Conservation (phyloP, 805 yeast genomes). For the Yarrowia divulgata region DNA sequence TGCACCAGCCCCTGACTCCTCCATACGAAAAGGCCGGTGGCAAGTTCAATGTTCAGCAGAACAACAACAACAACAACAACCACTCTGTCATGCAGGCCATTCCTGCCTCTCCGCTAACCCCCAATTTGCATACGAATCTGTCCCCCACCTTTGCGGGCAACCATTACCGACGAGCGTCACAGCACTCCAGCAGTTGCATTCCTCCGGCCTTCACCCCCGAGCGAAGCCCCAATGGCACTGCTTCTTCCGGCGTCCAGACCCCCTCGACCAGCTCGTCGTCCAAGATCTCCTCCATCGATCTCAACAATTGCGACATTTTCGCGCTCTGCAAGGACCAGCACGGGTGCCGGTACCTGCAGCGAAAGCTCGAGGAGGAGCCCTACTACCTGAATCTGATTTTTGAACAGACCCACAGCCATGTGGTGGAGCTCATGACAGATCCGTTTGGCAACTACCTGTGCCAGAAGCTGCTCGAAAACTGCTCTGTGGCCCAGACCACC, state of each 20-base stretch:
- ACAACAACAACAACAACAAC: not conserved
- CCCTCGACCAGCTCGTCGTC: constrained; percentile 46
- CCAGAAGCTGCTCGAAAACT: constrained; percentile 86
- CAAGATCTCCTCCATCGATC: constrained; percentile 56
- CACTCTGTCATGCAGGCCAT: constrained; percentile 39
- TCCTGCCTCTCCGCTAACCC: constrained; percentile 40
- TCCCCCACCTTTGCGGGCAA: constrained; percentile 4
- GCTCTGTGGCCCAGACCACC: constrained; percentile 72
- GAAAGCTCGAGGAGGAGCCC: constrained; percentile 69
- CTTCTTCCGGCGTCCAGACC: constrained; percentile 32
- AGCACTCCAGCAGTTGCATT: constrained; percentile 35
- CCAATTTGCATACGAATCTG: constrained; percentile 38
- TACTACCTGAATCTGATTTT: constrained; percentile 62
- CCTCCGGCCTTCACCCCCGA: constrained; percentile 20
- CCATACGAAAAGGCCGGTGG: constrained; percentile 39
- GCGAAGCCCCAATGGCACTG: constrained; percentile 30
- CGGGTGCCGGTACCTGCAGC: constrained; percentile 92
- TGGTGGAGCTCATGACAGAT: constrained; percentile 82
- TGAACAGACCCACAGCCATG: constrained; percentile 76
- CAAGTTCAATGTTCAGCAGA: not conserved
- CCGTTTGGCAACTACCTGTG: constrained; percentile 97
- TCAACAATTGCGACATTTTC: constrained; percentile 66
- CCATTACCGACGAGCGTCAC: constrained; percentile 23
- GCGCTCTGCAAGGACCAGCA: constrained; percentile 93
- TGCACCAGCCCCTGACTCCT: constrained; percentile 40